Evolutionary conservation across 352 stramenopile genomes (phyloP).

Genomic region (Thalassiosira exigua): DNA sequence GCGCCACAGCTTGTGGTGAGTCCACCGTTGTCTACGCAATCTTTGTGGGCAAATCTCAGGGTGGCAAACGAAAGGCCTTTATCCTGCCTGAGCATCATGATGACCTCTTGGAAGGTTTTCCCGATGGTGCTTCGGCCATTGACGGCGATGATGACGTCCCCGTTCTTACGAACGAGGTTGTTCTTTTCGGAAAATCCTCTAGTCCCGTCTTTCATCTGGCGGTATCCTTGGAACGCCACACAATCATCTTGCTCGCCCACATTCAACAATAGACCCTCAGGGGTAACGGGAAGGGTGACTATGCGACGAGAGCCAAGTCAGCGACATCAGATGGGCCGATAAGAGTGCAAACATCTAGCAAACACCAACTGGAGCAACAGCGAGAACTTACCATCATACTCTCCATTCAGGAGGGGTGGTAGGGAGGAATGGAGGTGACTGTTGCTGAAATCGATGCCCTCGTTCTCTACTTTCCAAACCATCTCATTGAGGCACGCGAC

Average conservation of each 20-base stretch:
- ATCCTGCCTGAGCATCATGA: conserved; percentile 75
- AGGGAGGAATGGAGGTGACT: conserved; percentile 46
- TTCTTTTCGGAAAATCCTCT: conserved; percentile 77
- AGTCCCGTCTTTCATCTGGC: conserved; percentile 62
- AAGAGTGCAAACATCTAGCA: too few relatives aligned
- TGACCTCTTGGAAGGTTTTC: conserved; percentile 84
- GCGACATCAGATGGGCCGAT: too few relatives aligned
- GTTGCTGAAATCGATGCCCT: conserved; percentile 19
- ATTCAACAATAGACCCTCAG: conserved; percentile 74
- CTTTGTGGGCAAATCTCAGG: conserved; percentile 74
- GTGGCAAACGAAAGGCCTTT: conserved; percentile 74
- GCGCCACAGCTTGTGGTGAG: conserved; percentile 72
- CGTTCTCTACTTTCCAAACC: conserved; percentile 57
- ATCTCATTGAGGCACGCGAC: conserved; percentile 52
- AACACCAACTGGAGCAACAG: too few relatives aligned
- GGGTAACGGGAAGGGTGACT: conserved; percentile 36
- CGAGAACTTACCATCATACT: conserved; percentile 85
- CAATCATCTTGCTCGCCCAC: conserved; percentile 78
- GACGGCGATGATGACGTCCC: conserved; percentile 85
- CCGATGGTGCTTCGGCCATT: conserved; percentile 78
- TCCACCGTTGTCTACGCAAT: conserved; percentile 49
- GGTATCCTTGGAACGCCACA: conserved; percentile 82
- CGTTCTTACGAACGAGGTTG: conserved; percentile 68
- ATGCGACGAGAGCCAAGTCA: too few relatives aligned
- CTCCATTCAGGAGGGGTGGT: conserved; percentile 72